These are phyloP conservation scores for Phytophthora citricola DNA, from an alignment of 352 stramenopile genomes.

Conservation along the genomic window DNA sequence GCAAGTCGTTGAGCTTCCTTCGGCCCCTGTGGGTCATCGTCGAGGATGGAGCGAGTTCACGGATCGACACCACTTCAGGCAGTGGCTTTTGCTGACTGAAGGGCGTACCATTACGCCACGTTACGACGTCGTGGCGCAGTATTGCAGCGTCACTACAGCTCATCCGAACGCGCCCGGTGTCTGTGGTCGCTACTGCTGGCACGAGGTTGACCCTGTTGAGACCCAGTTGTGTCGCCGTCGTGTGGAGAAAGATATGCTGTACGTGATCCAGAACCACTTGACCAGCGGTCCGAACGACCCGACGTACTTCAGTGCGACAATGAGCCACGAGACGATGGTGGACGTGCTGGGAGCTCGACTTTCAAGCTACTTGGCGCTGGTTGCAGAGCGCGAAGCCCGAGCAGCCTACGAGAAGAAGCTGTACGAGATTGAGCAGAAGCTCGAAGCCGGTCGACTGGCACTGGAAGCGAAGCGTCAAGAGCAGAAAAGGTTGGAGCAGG, in stretches of 20 bases:
- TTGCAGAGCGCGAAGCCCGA: constrained; percentile 49
- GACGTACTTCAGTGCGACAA: constrained; percentile 54
- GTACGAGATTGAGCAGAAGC: constrained; percentile 71
- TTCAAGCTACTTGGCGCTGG: constrained; percentile 48
- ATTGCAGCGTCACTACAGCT: constrained; percentile 56
- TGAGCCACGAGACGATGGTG: constrained; percentile 64
- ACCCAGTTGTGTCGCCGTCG: constrained; percentile 49
- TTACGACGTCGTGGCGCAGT: constrained; percentile 56
- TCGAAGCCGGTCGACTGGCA: constrained; percentile 57
- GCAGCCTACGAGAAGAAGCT: constrained; percentile 64
- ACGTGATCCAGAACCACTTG: constrained; percentile 57
- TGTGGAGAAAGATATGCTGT: constrained; percentile 60
- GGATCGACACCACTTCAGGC: constrained; percentile 54
- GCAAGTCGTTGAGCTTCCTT: constrained; percentile 25
- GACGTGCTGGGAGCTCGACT: constrained; percentile 56
- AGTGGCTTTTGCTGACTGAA: constrained; percentile 38
- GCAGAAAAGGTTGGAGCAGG: constrained; percentile 64
- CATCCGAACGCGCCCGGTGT: constrained; percentile 64
- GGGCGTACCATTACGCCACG: constrained; percentile 36
- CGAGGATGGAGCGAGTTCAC: constrained; percentile 56
- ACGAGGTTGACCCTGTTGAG: constrained; percentile 45
- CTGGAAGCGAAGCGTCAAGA: constrained; percentile 71
- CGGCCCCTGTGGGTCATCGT: constrained; percentile 53
- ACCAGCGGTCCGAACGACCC: constrained; percentile 44
- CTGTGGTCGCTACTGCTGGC: constrained; percentile 73